Base-by-base conservation (phyloP, 2,329 filamentous ascomycete genomes). In the Exutisphaerella laricina region DNA sequence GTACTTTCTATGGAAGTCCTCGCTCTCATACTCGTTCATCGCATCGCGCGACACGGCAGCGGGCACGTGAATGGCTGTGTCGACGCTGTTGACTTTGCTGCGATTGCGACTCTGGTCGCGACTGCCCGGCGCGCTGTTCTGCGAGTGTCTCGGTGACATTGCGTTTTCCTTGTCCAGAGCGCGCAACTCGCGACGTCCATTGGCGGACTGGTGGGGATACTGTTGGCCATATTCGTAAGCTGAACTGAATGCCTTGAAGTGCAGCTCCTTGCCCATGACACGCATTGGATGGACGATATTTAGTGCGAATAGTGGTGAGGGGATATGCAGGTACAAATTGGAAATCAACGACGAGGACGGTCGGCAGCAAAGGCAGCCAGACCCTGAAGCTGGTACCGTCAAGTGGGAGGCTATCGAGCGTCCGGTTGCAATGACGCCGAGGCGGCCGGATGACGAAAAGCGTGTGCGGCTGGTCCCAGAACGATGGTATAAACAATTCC, bases 1-100 rank as follows among this genome's bases (percentile, higher is more conserved):
- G 41, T 55, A 54, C 17, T 45, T 48, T 31, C 51, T 48, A 9
- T 55, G 50, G 29, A 57, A 57, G 46, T 61, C 56, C 22, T 61
- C 49, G 6, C 50, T 47, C 29, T 56, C 34, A 4, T 54, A 53
- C 26, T 56, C 54, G 22, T 48, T 44, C 35, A 41, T 18, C 7
- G 39, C 50, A 9, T 44, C 41, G 35, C 34, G 20, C 14, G 41
- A 20, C 13, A n/a, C 16, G 18, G 34, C 22, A 18, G 39, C 36
- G 4, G 50, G 52, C 7, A 41, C 32, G 35, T 52, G 45, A 43
- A 55, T 48, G 46, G 52, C 45, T 9, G 51, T 54, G 36, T 55
- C 45, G 21, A 53, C 46, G 37, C 49, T 56, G 39, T 46, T 50
- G 40, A 46, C 45, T 37, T 53, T 54, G 45, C 47, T 53, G 36